Base-by-base conservation (phyloP, 2,329 filamentous ascomycete genomes). In the Diplodia corticola region DNA sequence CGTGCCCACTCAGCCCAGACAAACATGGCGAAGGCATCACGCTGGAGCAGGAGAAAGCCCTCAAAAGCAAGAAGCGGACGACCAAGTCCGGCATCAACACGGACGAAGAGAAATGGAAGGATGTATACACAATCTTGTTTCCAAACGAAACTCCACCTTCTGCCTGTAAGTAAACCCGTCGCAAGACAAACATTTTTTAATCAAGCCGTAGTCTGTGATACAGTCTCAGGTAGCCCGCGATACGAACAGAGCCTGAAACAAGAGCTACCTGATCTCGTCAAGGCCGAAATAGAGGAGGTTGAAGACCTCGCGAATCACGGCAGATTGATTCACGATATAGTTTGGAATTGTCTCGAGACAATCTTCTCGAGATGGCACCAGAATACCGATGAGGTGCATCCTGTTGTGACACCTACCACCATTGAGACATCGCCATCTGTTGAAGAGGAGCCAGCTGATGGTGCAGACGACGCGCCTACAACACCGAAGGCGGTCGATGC, bases 51-150 rank as follows among this genome's bases (percentile, higher is more conserved):
- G 57, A 61, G n/a, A 61, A 61, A 12, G 57, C 57, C 24, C n/a
- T 61, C n/a, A 61, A 61, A 35, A 61, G 57, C 44, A 61, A 61
- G n/a, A 61, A 49, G 10, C 48, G 57, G 6, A 26, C n/a, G 1
- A 17, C 1, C 37, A 61, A 49, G 7, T 49, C 57, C 6, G 57
- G 40, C 9, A 20, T n/a, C 35, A 46, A 22, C 12, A 35, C 0
- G 1, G n/a, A 61, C 0, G 40, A 33, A 15, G 57, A 61, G 0
- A 61, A 61, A 12, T 61, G 57, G 57, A 28, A n/a, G 0, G 57
- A 61, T 2, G 35, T 61, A 4, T 61, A 61, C 12, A 12, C 7
- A 2, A 49, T 61, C 13, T 13, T 61, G 1, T 61, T 61, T 3
- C 57, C 57, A 0, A 2, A 3, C 0, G 57, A 49, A 12, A n/a